These are phyloP conservation scores for Saururus chinensis DNA, from an alignment of 164 flowering plant genomes.

Conservation along the genomic window DNA sequence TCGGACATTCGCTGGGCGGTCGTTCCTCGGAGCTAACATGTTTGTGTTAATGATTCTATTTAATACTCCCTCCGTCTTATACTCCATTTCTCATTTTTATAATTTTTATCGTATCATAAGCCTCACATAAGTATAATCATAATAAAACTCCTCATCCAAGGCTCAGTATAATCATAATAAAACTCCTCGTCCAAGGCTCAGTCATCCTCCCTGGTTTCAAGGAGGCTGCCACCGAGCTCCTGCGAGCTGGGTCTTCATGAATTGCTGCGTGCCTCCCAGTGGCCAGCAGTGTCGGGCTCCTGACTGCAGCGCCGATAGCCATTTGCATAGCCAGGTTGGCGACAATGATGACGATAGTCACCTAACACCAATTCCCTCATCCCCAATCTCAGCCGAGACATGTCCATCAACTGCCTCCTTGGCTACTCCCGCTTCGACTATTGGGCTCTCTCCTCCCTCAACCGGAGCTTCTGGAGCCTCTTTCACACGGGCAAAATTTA, in stretches of 20 bases:
- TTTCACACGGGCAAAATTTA: conserved; percentile 65
- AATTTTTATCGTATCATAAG: no score
- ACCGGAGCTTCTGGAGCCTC: conserved; percentile 46
- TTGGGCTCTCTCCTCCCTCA: conserved; percentile 57
- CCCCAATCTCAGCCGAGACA: conserved; percentile 54
- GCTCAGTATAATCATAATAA: no score
- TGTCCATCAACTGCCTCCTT: conserved; percentile 56
- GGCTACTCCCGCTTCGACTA: conserved; percentile 82
- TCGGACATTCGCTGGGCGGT: no score
- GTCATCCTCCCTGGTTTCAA: conserved; percentile 20
- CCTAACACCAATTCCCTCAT: conserved; percentile 34
- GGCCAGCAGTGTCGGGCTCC: conserved; percentile 12
- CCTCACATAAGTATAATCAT: no score
- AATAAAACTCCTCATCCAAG: no score
- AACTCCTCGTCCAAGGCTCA: no score
- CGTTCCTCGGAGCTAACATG: no score
- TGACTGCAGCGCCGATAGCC: conserved; percentile 20
- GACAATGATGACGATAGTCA: background rate
- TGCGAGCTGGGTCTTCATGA: no score
- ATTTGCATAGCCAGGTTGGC: conserved; percentile 13
- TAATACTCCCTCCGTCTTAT: no score
- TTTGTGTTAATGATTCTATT: no score
- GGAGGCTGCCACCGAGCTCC: conserved; percentile 6
- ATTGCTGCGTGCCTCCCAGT: no score
- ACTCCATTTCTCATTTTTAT: no score